Percentiles rank a stretch among this genome's conserved stretches.
phyloP scores from a whole-genome alignment of 1,284 basidiomycete genomes.

The Cryptococcus sp. region DNA sequence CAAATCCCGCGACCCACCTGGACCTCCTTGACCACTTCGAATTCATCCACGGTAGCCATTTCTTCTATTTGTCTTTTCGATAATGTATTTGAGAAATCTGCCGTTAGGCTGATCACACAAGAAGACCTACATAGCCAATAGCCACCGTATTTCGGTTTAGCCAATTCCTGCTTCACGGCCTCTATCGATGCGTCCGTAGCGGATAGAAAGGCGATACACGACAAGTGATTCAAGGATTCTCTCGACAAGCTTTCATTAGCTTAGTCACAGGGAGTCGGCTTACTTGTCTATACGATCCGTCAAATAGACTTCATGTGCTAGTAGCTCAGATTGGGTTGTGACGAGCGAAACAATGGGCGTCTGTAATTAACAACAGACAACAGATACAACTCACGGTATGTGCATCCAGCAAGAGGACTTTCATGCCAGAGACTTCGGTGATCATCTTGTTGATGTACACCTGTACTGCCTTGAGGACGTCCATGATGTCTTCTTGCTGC shows the following conservation, averaged over 20 bases:
- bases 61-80: constrained; percentile 88
- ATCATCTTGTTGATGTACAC: constrained; percentile 90
- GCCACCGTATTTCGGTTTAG: constrained; percentile 87
- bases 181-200: constrained; percentile 75
- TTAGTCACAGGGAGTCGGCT: constrained; percentile 7
- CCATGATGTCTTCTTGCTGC: constrained; percentile 57
- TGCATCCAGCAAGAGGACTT: constrained; percentile 91
- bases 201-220: constrained; percentile 90
- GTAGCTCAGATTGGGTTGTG: constrained; percentile 85
- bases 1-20: constrained; percentile 60
- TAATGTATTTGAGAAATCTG: constrained; percentile 92
- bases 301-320: constrained; percentile 96
- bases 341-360: constrained; percentile 97
- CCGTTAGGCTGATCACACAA: neutral
- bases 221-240: constrained; percentile 90
- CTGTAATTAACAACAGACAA: constrained; percentile 48
- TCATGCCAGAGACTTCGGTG: constrained; percentile 82
- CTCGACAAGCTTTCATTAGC: constrained; percentile 41
- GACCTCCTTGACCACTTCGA: constrained; percentile 93
- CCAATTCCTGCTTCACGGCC: constrained; percentile 76
- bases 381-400: constrained; percentile 69
- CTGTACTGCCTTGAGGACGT: constrained; percentile 90
- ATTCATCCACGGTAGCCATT: constrained; percentile 90
- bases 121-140: constrained; percentile 90
- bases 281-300: constrained; percentile 93